A percentile compares a stretch with the other conserved stretches of the same genome.
Evolutionary conservation across 2,329 filamentous ascomycete species (phyloP).

Genomic region (Penicillium carneum): DNA sequence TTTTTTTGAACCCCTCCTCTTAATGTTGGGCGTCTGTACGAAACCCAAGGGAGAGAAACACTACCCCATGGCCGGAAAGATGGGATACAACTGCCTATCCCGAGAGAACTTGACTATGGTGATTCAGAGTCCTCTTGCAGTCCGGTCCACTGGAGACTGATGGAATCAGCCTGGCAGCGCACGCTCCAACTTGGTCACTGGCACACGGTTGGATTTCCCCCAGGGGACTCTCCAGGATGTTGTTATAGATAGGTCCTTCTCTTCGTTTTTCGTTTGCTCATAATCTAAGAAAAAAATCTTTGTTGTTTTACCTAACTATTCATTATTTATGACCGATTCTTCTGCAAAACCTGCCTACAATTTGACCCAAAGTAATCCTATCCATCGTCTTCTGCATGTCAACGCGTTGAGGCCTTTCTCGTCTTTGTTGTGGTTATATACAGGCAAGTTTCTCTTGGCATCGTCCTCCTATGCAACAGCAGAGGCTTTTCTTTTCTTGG

Average conservation of each 20-base stretch:
- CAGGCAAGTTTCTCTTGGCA: not conserved
- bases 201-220: conserved; percentile 16
- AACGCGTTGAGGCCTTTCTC: not conserved
- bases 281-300: not conserved
- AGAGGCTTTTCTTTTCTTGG: conserved; percentile 6
- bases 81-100: conserved; percentile 14
- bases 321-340: conserved; percentile 3
- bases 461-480: conserved; percentile 24
- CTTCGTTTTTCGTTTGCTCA: conserved; percentile 1
- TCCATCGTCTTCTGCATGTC: conserved; percentile 3
- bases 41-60: not conserved
- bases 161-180: conserved; percentile 30
- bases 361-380: conserved; percentile 8
- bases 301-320: not conserved
- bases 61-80: not conserved
- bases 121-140: conserved; percentile 14
- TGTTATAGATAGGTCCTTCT: conserved; percentile 16
- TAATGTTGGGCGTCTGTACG: conserved; percentile 10
- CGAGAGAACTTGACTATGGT: conserved; percentile 4
- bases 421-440: not conserved
- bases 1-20: not conserved
- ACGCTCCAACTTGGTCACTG: conserved; percentile 30
- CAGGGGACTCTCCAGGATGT: conserved; percentile 8
- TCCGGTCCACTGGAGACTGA: conserved; percentile 23
- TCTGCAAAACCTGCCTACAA: conserved; percentile 1